Evolutionary conservation across 306 rosid genomes (phyloP).

Genomic region (Rubus idaeus): DNA sequence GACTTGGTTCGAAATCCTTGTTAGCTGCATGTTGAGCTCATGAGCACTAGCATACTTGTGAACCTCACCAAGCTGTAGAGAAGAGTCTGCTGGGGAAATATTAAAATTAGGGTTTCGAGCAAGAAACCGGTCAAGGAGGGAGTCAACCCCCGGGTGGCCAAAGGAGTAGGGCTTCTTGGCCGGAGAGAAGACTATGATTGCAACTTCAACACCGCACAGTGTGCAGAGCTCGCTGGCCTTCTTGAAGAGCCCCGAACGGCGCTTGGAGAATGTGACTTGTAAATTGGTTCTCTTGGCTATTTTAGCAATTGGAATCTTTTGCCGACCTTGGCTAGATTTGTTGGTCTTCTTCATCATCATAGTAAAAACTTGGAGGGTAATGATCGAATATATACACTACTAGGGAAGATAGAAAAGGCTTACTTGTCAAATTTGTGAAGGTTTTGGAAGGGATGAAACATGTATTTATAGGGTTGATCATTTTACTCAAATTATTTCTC

Average conservation of each 20-base stretch:
- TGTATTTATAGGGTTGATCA: constrained; percentile 18
- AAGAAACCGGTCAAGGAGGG: constrained; percentile 46
- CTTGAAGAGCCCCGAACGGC: constrained; percentile 67
- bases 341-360: constrained; percentile 45
- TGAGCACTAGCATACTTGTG: constrained; percentile 23
- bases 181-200: constrained; percentile 60
- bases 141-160: constrained; percentile 58
- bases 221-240: constrained; percentile 76
- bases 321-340: constrained; percentile 44
- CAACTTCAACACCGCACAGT: constrained; percentile 61
- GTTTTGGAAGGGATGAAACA: background rate
- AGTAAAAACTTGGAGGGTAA: background rate
- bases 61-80: constrained; percentile 18
- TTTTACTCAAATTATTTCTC: background rate
- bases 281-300: constrained; percentile 55
- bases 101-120: constrained; percentile 24
- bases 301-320: constrained; percentile 56
- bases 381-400: background rate
- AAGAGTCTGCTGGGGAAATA: background rate
- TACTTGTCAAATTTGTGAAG: background rate
- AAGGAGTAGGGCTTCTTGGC: constrained; percentile 66
- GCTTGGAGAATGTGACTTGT: constrained; percentile 70
- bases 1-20: constrained; percentile 37
- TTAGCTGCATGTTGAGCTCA: constrained; percentile 48
- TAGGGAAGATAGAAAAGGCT: background rate